Evolutionary conservation across 192 early-diverging fungal genomes (phyloP).

Genomic region (Umbelopsis ramanniana): DNA sequence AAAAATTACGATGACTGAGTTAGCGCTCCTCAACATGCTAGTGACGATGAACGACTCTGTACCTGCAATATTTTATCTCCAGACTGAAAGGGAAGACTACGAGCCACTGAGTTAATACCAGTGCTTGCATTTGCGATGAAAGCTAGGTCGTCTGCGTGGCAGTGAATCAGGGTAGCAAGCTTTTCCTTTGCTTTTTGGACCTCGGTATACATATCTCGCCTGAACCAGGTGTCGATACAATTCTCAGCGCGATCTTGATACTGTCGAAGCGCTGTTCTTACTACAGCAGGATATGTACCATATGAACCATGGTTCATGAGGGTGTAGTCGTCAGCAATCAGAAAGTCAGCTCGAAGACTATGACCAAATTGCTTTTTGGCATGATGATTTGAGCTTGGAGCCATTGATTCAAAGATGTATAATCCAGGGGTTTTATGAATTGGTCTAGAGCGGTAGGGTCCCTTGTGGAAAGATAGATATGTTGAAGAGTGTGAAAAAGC

Average conservation of each 20-base stretch:
- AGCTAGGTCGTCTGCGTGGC: constrained; percentile 55
- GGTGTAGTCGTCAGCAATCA: constrained; percentile 50
- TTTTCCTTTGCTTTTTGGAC: constrained; percentile 39
- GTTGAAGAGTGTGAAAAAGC: too few relatives aligned
- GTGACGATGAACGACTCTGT: neutral
- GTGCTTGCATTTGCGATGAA: constrained; percentile 60
- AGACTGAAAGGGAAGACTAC: constrained; percentile 43
- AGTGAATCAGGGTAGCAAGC: constrained; percentile 51
- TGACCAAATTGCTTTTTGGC: constrained; percentile 43
- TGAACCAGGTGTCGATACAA: constrained; percentile 56
- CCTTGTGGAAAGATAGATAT: too few relatives aligned
- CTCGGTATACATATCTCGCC: constrained; percentile 40
- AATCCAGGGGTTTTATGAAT: too few relatives aligned
- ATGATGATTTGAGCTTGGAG: too few relatives aligned
- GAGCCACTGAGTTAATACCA: constrained; percentile 59
- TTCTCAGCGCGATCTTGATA: constrained; percentile 38
- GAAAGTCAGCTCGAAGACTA: constrained; percentile 48
- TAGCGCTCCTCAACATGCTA: neutral
- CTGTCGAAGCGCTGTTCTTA: constrained; percentile 31
- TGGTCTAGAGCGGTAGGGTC: too few relatives aligned
- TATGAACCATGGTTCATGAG: constrained; percentile 71
- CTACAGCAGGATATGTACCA: constrained; percentile 42
- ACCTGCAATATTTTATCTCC: constrained; percentile 48
- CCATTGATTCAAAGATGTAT: too few relatives aligned
- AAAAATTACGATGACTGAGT: neutral